Percentiles rank a stretch among this genome's conserved stretches.
These are phyloP conservation scores for Xerocomus nothofagi DNA, from an alignment of 1,284 basidiomycete species.

Conservation along the genomic window DNA sequence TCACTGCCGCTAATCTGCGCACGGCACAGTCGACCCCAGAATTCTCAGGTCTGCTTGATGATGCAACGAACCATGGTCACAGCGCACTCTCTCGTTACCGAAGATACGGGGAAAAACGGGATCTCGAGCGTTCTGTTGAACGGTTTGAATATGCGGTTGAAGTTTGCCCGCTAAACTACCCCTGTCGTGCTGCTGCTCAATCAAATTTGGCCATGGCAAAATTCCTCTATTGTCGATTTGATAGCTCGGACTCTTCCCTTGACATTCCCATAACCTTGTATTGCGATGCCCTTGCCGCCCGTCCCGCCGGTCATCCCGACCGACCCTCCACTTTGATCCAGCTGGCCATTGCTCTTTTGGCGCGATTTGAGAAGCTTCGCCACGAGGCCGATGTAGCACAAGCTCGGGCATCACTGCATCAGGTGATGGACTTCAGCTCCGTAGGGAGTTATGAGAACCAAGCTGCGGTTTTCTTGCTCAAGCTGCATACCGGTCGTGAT, in stretches of 20 bases:
- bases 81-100: neutral
- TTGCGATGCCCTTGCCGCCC: neutral
- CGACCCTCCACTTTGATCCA: conserved; percentile 9
- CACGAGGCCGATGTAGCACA: neutral
- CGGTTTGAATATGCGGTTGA: conserved; percentile 11
- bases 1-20: neutral
- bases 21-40: neutral
- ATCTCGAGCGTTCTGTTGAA: conserved; percentile 10
- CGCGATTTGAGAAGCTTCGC: conserved; percentile 1
- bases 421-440: neutral
- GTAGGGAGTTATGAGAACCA: neutral
- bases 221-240: neutral
- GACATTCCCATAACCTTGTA: conserved; percentile 10
- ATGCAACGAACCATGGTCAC: conserved; percentile 5
- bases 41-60: neutral
- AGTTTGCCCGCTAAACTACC: conserved; percentile 13
- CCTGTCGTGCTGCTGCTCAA: conserved; percentile 10
- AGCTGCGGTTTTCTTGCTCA: conserved; percentile 1
- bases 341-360: conserved; percentile 1
- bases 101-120: neutral
- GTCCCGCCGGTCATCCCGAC: conserved; percentile 7
- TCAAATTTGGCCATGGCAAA: conserved; percentile 17
- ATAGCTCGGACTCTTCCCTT: neutral
- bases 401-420: neutral
- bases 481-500: neutral